Evolutionary conservation across 2,329 filamentous ascomycete genomes (phyloP).

Genomic region (Ophiostoma perfectum): DNA sequence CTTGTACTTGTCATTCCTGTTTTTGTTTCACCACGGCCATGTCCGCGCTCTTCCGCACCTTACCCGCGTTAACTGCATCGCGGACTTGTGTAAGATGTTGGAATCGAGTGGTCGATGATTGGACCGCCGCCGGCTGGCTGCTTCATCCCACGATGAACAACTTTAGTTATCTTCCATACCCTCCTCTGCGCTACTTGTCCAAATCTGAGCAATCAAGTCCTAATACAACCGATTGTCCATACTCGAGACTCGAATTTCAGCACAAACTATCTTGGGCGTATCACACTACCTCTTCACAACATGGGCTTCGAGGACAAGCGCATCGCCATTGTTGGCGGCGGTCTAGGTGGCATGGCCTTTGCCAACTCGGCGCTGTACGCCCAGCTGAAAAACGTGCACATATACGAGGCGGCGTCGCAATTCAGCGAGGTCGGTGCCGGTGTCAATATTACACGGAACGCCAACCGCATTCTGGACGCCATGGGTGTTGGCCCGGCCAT

Average conservation of each 20-base stretch:
- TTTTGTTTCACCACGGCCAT: neutral
- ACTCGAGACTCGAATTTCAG: too few relatives aligned
- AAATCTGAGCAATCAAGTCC: too few relatives aligned
- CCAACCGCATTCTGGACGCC: constrained; percentile 29
- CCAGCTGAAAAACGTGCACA: constrained; percentile 29
- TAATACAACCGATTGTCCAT: too few relatives aligned
- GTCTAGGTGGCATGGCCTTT: constrained; percentile 37
- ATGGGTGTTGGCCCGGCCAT: constrained; percentile 33
- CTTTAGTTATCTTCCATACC: neutral
- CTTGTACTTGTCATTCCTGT: neutral
- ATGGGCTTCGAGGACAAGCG: constrained; percentile 23
- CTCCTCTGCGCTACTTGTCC: neutral
- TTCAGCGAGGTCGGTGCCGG: constrained; percentile 36
- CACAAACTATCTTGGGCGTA: too few relatives aligned
- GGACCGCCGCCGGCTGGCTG: neutral
- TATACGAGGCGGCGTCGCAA: constrained; percentile 35
- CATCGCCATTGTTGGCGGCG: constrained; percentile 38
- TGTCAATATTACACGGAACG: constrained; percentile 35
- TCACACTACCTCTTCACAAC: neutral
- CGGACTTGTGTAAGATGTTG: constrained; percentile 8
- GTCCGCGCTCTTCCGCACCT: neutral
- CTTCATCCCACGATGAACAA: neutral
- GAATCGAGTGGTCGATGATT: constrained; percentile 4
- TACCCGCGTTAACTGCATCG: neutral
- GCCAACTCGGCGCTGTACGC: constrained; percentile 30